These are phyloP conservation scores for Teratosphaeria epicoccoides DNA, from an alignment of 2,329 filamentous ascomycete species.

Conservation along the genomic window DNA sequence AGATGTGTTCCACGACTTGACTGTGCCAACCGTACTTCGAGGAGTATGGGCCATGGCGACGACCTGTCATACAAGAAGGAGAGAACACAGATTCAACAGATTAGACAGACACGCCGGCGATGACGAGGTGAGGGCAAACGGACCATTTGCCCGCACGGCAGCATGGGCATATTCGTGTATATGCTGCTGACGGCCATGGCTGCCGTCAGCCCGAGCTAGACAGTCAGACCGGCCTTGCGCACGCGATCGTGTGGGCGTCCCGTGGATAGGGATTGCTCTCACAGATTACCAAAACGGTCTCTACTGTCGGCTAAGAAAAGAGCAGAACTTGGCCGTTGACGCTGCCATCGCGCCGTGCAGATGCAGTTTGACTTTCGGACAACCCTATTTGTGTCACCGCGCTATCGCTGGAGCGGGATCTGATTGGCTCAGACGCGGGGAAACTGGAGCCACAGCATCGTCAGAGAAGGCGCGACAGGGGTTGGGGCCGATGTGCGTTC, in stretches of 20 bases:
- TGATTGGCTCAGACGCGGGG: background rate
- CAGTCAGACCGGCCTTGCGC: conserved; percentile 2
- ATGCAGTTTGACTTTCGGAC: conserved; percentile 1
- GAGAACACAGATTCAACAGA: background rate
- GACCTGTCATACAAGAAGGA: background rate
- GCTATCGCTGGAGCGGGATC: background rate
- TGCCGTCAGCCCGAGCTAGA: conserved; percentile 1
- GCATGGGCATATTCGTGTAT: conserved; percentile 2
- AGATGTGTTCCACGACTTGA: conserved; percentile 25
- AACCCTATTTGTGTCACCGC: conserved; percentile 1
- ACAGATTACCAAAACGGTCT: conserved; percentile 3
- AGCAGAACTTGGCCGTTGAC: background rate
- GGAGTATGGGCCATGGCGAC: conserved; percentile 21
- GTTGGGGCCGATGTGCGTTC: conserved; percentile 2
- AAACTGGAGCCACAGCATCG: background rate
- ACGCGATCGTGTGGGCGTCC: conserved; percentile 2
- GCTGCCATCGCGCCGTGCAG: background rate
- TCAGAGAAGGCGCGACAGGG: background rate
- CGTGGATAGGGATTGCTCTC: conserved; percentile 3
- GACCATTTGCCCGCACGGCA: background rate
- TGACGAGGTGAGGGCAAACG: background rate
- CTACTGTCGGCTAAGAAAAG: conserved; percentile 1
- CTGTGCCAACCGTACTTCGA: conserved; percentile 21
- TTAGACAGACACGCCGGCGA: background rate
- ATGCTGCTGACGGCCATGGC: conserved; percentile 4